Percentiles rank a stretch among this genome's conserved stretches.
phyloP scores from a whole-genome alignment of 768 basidiomycete species.

The Epithele typhae region DNA sequence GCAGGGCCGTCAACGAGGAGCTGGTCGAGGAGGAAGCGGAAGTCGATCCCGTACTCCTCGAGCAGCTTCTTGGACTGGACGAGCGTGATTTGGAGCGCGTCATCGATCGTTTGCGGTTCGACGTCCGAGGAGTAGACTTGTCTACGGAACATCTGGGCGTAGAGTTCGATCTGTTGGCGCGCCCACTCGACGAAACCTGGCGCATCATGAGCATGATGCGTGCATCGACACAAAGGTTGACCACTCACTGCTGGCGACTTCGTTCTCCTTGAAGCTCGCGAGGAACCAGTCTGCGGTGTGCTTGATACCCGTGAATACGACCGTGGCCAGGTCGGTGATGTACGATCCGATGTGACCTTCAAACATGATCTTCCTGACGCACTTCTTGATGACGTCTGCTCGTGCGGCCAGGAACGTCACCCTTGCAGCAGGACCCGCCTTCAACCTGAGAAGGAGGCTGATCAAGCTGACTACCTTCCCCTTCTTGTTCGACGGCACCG shows the following conservation, averaged over 20 bases:
- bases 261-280: conserved; percentile 92
- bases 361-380: conserved; percentile 84
- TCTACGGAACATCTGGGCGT: conserved; percentile 79
- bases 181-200: conserved; percentile 95
- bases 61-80: conserved; percentile 85
- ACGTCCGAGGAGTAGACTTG: conserved; percentile 89
- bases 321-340: conserved; percentile 81
- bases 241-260: conserved; percentile 82
- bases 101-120: conserved; percentile 64
- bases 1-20: conserved; percentile 49
- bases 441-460: conserved; percentile 66
- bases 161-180: conserved; percentile 76
- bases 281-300: conserved; percentile 99
- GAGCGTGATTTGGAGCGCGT: conserved; percentile 73
- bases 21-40: conserved; percentile 86
- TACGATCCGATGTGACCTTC: conserved; percentile 87
- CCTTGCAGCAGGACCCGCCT: conserved; percentile 73
- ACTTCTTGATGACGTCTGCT: conserved; percentile 63
- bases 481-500: conserved; percentile 74
- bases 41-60: conserved; percentile 92
- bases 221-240: not conserved
- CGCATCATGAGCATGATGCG: not conserved
- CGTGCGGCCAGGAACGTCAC: conserved; percentile 80
- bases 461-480: conserved; percentile 68
- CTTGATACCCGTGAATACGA: conserved; percentile 92